Evolutionary conservation across 768 basidiomycete genomes (phyloP).

Genomic region (Boletus bicolor): DNA sequence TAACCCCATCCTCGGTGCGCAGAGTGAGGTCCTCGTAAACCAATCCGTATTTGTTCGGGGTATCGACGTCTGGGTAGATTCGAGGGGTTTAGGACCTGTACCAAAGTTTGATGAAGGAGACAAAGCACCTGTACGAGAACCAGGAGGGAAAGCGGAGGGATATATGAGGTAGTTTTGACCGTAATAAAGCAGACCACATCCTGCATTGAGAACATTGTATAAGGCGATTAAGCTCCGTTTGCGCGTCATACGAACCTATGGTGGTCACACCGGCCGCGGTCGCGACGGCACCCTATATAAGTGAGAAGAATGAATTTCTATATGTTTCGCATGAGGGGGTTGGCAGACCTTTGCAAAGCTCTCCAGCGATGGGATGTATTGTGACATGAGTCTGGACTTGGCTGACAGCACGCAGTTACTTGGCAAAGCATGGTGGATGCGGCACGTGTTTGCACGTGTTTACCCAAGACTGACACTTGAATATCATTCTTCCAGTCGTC

Average conservation of each 20-base stretch:
- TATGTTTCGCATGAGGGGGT: not conserved
- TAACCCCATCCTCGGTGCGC: constrained; percentile 66
- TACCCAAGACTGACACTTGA: not conserved
- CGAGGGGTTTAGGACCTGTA: not conserved
- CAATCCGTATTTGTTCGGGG: constrained; percentile 66
- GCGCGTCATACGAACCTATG: constrained; percentile 38
- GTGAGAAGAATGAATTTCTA: not conserved
- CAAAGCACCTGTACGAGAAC: constrained; percentile 69
- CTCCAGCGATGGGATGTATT: constrained; percentile 41
- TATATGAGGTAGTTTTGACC: constrained; percentile 91
- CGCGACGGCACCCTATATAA: constrained; percentile 50
- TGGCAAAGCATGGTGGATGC: not conserved
- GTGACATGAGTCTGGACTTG: constrained; percentile 30
- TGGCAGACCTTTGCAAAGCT: constrained; percentile 41
- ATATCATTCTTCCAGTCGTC: not conserved
- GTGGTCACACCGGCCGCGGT: constrained; percentile 58
- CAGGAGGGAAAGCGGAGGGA: constrained; percentile 77
- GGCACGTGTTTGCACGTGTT: constrained; percentile 18
- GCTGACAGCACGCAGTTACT: not conserved
- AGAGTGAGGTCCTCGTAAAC: constrained; percentile 75
- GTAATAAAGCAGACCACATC: constrained; percentile 73
- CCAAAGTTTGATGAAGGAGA: not conserved
- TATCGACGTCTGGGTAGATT: constrained; percentile 55
- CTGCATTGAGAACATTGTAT: constrained; percentile 32
- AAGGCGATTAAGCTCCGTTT: not conserved